These are phyloP conservation scores for Aphanomyces astaci DNA, from an alignment of 352 stramenopile species.

Conservation along the genomic window DNA sequence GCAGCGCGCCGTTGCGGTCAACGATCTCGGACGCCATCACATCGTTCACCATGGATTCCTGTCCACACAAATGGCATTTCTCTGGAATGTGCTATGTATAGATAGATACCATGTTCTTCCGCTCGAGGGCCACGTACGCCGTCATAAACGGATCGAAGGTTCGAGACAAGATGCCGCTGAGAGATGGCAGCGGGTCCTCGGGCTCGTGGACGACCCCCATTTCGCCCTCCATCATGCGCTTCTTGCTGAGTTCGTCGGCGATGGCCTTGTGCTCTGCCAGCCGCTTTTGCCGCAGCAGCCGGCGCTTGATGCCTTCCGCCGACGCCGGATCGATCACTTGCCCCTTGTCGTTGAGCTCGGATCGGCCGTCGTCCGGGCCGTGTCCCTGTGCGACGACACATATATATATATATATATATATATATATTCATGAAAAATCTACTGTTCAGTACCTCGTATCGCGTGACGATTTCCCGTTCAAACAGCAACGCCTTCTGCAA, in stretches of 20 bases:
- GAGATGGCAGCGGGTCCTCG: conserved; percentile 48
- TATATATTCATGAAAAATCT: too few species aligned
- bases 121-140: conserved; percentile 94
- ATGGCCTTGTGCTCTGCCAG: conserved; percentile 48
- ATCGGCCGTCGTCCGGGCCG: conserved; percentile 35
- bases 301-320: conserved; percentile 64
- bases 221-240: conserved; percentile 5
- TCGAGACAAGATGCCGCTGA: conserved; percentile 81
- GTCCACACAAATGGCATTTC: background rate
- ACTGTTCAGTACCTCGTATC: conserved; percentile 67
- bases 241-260: conserved; percentile 17
- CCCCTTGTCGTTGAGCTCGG: conserved; percentile 63
- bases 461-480: conserved; percentile 56
- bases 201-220: conserved; percentile 26
- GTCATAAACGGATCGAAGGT: conserved; percentile 98
- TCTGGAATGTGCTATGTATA: background rate
- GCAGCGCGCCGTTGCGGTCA: conserved; percentile 90
- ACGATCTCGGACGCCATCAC: conserved; percentile 90
- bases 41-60: conserved; percentile 82
- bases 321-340: conserved; percentile 65
- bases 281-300: conserved; percentile 65
- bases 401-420: too few species aligned
- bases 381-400: conserved; percentile 24
- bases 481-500: conserved; percentile 73
- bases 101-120: conserved; percentile 90